These are phyloP conservation scores for Alternaria ventricosa DNA, from an alignment of 2,329 filamentous ascomycete genomes.

Conservation along the genomic window DNA sequence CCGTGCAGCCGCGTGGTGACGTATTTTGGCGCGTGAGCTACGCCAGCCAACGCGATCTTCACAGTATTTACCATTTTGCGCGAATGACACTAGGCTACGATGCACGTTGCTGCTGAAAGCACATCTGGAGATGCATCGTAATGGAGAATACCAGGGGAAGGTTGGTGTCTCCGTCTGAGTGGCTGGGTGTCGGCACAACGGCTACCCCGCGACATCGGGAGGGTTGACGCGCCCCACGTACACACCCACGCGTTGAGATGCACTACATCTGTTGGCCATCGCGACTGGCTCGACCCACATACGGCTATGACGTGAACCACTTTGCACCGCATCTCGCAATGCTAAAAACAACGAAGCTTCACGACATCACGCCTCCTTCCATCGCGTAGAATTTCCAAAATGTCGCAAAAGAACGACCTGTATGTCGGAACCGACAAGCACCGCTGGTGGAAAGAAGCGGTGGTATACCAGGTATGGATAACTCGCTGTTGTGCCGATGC, in stretches of 20 bases:
- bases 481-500: background rate
- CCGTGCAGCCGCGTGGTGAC: slow-evolving; percentile 1
- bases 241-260: slow-evolving; percentile 4
- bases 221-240: background rate
- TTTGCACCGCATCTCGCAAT: background rate
- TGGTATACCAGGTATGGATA: slow-evolving; percentile 59
- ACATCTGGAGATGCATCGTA: background rate
- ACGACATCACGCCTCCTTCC: background rate
- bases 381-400: slow-evolving; percentile 5
- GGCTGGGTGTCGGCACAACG: slow-evolving; percentile 3
- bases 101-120: background rate
- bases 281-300: background rate
- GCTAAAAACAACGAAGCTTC: background rate
- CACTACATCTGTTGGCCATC: slow-evolving; percentile 1
- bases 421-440: slow-evolving; percentile 45
- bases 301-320: slow-evolving; percentile 9
- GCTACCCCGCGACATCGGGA: background rate
- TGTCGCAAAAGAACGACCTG: slow-evolving; percentile 24
- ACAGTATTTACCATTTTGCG: background rate
- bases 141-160: background rate
- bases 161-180: background rate
- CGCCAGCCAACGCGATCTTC: slow-evolving; percentile 3
- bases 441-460: slow-evolving; percentile 66
- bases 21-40: background rate
- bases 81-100: background rate